Evolutionary conservation across 164 flowering plant species (phyloP).

Genomic region (Euptelea pleiosperma): DNA sequence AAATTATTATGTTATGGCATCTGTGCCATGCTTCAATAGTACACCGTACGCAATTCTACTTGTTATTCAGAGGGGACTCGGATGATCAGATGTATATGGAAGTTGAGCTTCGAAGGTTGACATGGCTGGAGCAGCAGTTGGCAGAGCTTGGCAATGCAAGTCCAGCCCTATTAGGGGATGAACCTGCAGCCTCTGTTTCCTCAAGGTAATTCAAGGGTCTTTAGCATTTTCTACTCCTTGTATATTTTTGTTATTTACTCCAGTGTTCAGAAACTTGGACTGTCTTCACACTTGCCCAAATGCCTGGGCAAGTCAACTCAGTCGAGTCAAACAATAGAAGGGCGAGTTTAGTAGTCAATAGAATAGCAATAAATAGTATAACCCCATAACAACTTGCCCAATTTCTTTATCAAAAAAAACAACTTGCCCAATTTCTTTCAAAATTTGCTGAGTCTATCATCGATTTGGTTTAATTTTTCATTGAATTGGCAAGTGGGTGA

Average conservation of each 20-base stretch:
- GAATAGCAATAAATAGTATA: not conserved
- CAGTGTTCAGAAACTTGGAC: not conserved
- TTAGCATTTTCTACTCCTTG: not conserved
- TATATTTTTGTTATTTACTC: not conserved
- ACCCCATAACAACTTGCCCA: not conserved
- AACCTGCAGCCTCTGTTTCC: conserved; percentile 67
- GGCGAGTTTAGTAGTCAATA: not conserved
- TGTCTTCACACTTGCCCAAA: too few species aligned
- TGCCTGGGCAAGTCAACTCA: too few species aligned
- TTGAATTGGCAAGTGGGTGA: too few species aligned
- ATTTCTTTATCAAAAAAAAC: too few species aligned
- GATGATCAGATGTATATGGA: conserved; percentile 80
- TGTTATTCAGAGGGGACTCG: conserved; percentile 72
- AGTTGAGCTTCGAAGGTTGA: conserved; percentile 73
- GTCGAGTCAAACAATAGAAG: not conserved
- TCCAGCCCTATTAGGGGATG: conserved; percentile 82
- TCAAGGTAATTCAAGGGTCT: conserved; percentile 48
- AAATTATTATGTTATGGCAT: conserved; percentile 84
- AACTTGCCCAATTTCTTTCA: too few species aligned
- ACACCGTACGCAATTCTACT: conserved; percentile 76
- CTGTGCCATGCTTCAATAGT: conserved; percentile 77
- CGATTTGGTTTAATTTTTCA: too few species aligned
- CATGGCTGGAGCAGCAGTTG: conserved; percentile 81
- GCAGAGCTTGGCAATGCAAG: conserved; percentile 83
- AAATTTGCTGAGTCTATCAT: too few species aligned